Conservation (phyloP, 179 eudicot species). For the Patellifolia procumbens region DNA sequence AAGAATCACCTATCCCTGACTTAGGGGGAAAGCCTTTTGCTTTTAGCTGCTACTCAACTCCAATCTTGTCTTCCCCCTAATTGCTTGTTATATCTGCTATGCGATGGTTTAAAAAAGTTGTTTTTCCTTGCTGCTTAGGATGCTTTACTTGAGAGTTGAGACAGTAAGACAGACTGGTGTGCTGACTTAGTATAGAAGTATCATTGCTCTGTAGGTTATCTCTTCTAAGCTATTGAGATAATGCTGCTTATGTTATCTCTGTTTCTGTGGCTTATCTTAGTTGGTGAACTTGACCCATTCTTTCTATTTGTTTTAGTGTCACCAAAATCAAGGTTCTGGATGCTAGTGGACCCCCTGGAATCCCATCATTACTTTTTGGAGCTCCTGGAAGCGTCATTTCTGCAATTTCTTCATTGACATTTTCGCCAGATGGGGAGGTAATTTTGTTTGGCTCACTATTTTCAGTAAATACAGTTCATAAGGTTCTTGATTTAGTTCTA, state of each 20-base stretch:
- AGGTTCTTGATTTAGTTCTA: neutral
- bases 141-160: too few relatives aligned
- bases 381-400: slow-evolving; percentile 53
- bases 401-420: slow-evolving; percentile 82
- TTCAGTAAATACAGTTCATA: neutral
- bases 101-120: too few relatives aligned
- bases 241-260: neutral
- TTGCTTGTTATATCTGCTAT: too few relatives aligned
- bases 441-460: slow-evolving; percentile 7
- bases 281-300: slow-evolving; percentile 6
- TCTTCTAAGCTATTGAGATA: neutral
- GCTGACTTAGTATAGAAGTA: neutral
- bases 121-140: too few relatives aligned
- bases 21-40: too few relatives aligned
- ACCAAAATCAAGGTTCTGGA: slow-evolving; percentile 81
- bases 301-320: slow-evolving; percentile 45
- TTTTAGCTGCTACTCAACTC: too few relatives aligned
- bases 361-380: slow-evolving; percentile 77
- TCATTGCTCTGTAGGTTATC: neutral
- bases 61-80: too few relatives aligned
- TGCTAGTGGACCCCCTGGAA: slow-evolving; percentile 98
- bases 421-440: slow-evolving; percentile 99
- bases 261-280: slow-evolving; percentile 5
- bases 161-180: neutral
- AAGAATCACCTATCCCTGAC: neutral